Evolutionary conservation across 2,329 filamentous ascomycete species (phyloP).

Genomic region (Penicillium carneum): DNA sequence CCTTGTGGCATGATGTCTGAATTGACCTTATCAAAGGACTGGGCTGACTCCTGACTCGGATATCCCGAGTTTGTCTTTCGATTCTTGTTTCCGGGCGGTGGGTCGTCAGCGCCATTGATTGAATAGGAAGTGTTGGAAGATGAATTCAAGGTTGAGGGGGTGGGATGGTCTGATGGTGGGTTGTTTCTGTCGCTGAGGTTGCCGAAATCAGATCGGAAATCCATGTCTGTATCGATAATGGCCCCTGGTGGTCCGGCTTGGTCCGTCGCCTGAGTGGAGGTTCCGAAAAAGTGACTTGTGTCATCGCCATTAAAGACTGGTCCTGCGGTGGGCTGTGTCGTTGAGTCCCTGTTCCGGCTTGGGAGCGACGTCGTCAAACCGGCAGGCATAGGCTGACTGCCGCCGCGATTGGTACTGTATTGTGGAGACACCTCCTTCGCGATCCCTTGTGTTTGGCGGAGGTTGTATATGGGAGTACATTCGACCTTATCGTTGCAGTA

Average conservation of each 20-base stretch:
- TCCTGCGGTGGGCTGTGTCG: constrained; percentile 5
- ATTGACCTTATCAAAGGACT: constrained; percentile 29
- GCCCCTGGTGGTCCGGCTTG: constrained; percentile 5
- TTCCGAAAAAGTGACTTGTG: constrained; percentile 21
- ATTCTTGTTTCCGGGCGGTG: constrained; percentile 37
- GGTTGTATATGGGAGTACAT: constrained; percentile 19
- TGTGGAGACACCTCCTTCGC: constrained; percentile 6
- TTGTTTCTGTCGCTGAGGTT: constrained; percentile 40
- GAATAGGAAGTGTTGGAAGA: constrained; percentile 49
- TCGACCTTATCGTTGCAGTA: constrained; percentile 23
- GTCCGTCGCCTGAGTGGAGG: constrained; percentile 14
- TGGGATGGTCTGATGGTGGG: constrained; percentile 46
- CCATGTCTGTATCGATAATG: constrained; percentile 41
- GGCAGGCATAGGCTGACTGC: constrained; percentile 13
- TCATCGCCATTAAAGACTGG: constrained; percentile 9
- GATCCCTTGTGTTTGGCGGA: constrained; percentile 20
- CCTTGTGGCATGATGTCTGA: constrained; percentile 25
- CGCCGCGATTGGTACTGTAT: constrained; percentile 9
- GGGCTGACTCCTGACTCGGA: constrained; percentile 20
- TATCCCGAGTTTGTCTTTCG: constrained; percentile 27
- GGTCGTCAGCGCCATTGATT: constrained; percentile 39
- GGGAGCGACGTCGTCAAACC: constrained; percentile 36
- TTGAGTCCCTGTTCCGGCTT: constrained; percentile 34
- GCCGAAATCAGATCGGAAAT: constrained; percentile 42
- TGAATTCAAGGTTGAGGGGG: constrained; percentile 48